Conservation (phyloP, 495 filamentous ascomycete genomes). For the Pseudevernia furfuracea region DNA sequence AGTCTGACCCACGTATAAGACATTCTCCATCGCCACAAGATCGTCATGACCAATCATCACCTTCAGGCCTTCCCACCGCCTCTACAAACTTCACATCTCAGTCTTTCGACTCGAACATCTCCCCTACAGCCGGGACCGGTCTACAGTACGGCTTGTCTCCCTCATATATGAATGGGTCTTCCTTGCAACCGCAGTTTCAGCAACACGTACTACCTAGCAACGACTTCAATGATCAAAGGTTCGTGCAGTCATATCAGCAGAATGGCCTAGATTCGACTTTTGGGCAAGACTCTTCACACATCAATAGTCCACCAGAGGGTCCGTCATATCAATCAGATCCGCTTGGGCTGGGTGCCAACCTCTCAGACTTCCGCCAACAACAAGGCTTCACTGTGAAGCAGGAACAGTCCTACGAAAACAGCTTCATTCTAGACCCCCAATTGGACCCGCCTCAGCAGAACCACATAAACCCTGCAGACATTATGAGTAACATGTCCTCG, state of each 20-base stretch:
- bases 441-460: constrained; percentile 34
- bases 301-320: constrained; percentile 17
- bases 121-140: constrained; percentile 13
- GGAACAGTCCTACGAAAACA: constrained; percentile 16
- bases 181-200: constrained; percentile 18
- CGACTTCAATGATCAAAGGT: constrained; percentile 18
- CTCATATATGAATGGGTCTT: constrained; percentile 22
- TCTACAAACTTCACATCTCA: constrained; percentile 19
- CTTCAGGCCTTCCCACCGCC: constrained; percentile 14
- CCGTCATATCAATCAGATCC: constrained; percentile 20
- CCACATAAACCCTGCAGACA: constrained; percentile 51
- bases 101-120: constrained; percentile 20
- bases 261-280: constrained; percentile 16
- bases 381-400: constrained; percentile 20
- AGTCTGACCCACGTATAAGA: constrained; percentile 25
- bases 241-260: constrained; percentile 21
- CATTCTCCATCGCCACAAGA: constrained; percentile 27
- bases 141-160: constrained; percentile 21
- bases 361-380: constrained; percentile 21
- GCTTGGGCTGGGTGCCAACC: constrained; percentile 15
- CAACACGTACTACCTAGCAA: constrained; percentile 22
- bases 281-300: constrained; percentile 18
- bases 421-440: constrained; percentile 40
- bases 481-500: constrained; percentile 65
- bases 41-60: constrained; percentile 19